Conservation (phyloP, 2,329 filamentous ascomycete species). For the Cladosporium colombiae region DNA sequence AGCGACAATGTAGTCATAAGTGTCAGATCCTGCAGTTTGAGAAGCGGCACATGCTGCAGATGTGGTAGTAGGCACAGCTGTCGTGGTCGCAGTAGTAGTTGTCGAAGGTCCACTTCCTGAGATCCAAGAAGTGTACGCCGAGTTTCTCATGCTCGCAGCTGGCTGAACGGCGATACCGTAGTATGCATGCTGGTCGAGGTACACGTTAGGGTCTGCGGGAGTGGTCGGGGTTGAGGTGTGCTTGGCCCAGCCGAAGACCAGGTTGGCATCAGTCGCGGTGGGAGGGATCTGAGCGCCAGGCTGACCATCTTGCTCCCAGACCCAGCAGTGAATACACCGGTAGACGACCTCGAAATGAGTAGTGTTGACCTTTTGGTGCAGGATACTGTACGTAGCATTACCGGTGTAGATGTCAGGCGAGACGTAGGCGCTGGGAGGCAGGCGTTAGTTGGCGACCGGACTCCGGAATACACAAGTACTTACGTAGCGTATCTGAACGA, state of each 20-base stretch:
- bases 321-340: slow-evolving; percentile 57
- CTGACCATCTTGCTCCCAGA: slow-evolving; percentile 46
- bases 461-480: neutral
- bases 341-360: slow-evolving; percentile 65
- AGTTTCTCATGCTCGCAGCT: slow-evolving; percentile 48
- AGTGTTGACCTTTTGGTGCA: slow-evolving; percentile 60
- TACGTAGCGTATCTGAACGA: slow-evolving; percentile 57
- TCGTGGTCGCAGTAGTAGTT: slow-evolving; percentile 26
- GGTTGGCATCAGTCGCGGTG: slow-evolving; percentile 35
- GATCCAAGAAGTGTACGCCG: slow-evolving; percentile 46
- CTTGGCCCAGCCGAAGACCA: slow-evolving; percentile 35
- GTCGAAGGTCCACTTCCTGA: slow-evolving; percentile 22
- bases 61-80: slow-evolving; percentile 26
- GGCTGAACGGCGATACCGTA: slow-evolving; percentile 55
- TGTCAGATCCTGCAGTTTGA: slow-evolving; percentile 41
- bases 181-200: slow-evolving; percentile 55
- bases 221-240: slow-evolving; percentile 30
- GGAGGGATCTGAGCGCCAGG: slow-evolving; percentile 41
- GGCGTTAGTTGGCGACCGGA: neutral
- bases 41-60: slow-evolving; percentile 31
- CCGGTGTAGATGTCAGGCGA: slow-evolving; percentile 62
- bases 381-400: slow-evolving; percentile 61
- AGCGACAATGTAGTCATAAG: slow-evolving; percentile 65
- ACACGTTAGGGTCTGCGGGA: slow-evolving; percentile 43
- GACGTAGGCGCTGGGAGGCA: slow-evolving; percentile 51